Evolutionary conservation across 768 basidiomycete genomes (phyloP), one percentile per base, ranked within the genome.

Genomic region (Termitomyces sp.): DNA sequence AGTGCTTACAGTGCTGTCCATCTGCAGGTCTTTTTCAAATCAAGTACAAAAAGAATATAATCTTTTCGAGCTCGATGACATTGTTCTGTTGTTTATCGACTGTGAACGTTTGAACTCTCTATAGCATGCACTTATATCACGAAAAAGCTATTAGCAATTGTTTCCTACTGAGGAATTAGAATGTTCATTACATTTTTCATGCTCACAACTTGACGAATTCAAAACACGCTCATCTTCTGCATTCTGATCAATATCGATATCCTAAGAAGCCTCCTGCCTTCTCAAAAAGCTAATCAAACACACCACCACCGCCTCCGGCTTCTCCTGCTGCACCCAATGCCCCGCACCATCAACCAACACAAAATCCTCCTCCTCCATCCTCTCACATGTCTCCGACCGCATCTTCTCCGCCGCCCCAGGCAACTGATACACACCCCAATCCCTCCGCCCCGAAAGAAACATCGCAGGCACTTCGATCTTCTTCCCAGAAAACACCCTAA

Each of bases 261-360:
- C 44, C 16, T 20, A 22, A n/a, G 2, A 46, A 46, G 15, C 12
- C 36, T 53, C 6, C 13, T 48, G 53, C 32, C 67, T 72, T 1
- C 56, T 68, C 62, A 83, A 67, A 65, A 87, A 85, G 33, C 68
- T 60, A 54, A 78, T 53, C 57, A 86, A 58, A 54, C 74, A 70
- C 20, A 71, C 50, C 7, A 83, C 68, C 16, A 87, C 78, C 13
- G 65, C 73, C 48, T 75, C 76, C 13, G 81, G 78, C 33, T 75
- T 63, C 67, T 87, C 86, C 67, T 87, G 84, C 67, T 84, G 85
- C 18, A 82, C 83, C 86, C 86, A 87, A 70, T 87, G 87, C 0
- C 86, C 87, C 0, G 84, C 85, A 4, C 79, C 81, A 2, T 79
- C 72, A 9, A 87, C 71, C 46, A 88, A 61, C n/a, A 84, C 76